A percentile compares a stretch with the other conserved stretches of the same genome.
phyloP scores from a whole-genome alignment of 306 rosid species.

The Gynostemma pentaphyllum region DNA sequence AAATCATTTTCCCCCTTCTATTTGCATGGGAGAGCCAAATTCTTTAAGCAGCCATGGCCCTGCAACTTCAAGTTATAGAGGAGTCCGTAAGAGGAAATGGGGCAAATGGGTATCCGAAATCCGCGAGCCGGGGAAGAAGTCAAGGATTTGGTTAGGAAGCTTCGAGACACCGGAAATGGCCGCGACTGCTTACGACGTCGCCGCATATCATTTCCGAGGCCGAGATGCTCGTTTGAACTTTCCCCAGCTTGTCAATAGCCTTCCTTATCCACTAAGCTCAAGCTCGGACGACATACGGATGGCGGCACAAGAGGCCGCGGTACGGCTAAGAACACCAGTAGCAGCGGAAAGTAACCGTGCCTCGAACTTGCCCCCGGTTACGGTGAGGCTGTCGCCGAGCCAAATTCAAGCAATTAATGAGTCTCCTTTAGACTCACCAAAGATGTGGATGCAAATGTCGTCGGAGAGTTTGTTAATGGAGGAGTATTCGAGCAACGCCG shows the following conservation, averaged over 20 bases:
- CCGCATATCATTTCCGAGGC: slow-evolving; percentile 65
- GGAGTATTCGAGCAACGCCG: background rate
- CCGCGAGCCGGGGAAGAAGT: slow-evolving; percentile 75
- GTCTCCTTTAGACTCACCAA: slow-evolving; percentile 76
- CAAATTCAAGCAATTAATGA: slow-evolving; percentile 88
- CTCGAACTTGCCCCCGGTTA: slow-evolving; percentile 13
- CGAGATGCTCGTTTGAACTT: slow-evolving; percentile 42
- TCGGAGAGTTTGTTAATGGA: slow-evolving; percentile 15
- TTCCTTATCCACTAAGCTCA: slow-evolving; percentile 48
- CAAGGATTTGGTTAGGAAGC: slow-evolving; percentile 82
- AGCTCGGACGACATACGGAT: slow-evolving; percentile 37
- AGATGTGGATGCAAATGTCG: slow-evolving; percentile 82
- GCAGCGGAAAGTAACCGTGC: background rate
- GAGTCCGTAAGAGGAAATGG: slow-evolving; percentile 96
- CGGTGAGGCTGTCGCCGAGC: slow-evolving; percentile 54
- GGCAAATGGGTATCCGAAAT: slow-evolving; percentile 96
- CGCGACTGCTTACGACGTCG: slow-evolving; percentile 73
- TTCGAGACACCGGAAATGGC: slow-evolving; percentile 77
- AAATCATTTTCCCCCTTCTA: no score
- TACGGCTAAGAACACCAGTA: slow-evolving; percentile 16
- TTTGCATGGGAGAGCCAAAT: background rate
- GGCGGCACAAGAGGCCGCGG: slow-evolving; percentile 76
- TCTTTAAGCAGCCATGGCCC: slow-evolving; percentile 11
- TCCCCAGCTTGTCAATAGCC: slow-evolving; percentile 33
- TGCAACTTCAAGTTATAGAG: slow-evolving; percentile 55